Conservation (phyloP, 2,329 filamentous ascomycete genomes). For the Colletotrichum sp. region DNA sequence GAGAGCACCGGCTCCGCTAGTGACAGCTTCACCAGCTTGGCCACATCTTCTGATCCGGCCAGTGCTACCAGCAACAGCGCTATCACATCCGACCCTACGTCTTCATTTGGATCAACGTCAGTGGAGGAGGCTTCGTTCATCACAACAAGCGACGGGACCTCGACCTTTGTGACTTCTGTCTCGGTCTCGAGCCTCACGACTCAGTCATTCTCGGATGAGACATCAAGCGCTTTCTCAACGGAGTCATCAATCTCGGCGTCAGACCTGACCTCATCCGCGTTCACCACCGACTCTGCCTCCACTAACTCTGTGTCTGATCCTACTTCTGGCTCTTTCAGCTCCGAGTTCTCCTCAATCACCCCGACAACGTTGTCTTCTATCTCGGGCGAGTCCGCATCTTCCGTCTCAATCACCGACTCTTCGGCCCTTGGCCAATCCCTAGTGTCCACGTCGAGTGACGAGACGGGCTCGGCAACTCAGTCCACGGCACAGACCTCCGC, state of each 20-base stretch:
- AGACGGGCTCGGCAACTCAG: neutral
- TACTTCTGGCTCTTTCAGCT: neutral
- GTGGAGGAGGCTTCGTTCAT: neutral
- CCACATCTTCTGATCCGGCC: neutral
- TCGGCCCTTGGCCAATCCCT: neutral
- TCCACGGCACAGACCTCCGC: neutral
- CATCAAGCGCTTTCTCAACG: neutral
- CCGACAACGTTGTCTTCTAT: neutral
- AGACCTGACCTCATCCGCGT: neutral
- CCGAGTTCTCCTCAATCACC: neutral
- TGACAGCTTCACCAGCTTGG: neutral
- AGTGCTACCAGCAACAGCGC: neutral
- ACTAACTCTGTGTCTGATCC: neutral
- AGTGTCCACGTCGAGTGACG: neutral
- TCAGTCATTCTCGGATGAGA: neutral
- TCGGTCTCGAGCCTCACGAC: neutral
- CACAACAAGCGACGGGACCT: neutral
- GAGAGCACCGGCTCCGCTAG: neutral
- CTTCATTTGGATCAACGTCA: neutral
- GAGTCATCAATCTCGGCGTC: neutral
- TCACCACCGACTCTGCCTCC: neutral
- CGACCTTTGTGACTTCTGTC: neutral
- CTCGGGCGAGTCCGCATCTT: neutral
- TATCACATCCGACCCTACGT: neutral
- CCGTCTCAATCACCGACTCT: neutral